phyloP scores from a whole-genome alignment of 129 eudicot genomes.

The Chrysanthemum makinoi region DNA sequence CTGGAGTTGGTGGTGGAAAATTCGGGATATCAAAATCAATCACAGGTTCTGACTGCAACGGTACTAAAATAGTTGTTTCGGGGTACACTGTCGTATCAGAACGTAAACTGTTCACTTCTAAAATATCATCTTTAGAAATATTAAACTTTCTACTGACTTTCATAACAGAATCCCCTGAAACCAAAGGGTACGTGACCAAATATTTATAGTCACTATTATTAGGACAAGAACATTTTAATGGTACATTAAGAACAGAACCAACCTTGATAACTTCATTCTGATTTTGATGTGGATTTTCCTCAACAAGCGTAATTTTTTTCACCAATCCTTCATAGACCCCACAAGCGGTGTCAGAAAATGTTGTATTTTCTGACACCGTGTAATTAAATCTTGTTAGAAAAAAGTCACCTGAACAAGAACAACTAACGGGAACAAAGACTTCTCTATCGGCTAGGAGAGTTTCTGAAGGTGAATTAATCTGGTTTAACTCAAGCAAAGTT shows the following conservation, averaged over 20 bases:
- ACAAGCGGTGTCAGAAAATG: conserved; percentile 48
- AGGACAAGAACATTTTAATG: conserved; percentile 77
- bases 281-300: conserved; percentile 32
- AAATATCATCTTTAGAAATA: conserved; percentile 44
- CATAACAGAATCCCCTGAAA: conserved; percentile 37
- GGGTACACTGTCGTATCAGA: conserved; percentile 50
- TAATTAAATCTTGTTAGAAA: conserved; percentile 46
- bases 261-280: conserved; percentile 16
- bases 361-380: conserved; percentile 15
- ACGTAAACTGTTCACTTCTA: conserved; percentile 36
- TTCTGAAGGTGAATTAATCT: conserved; percentile 26
- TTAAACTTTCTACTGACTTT: conserved; percentile 43
- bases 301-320: conserved; percentile 42
- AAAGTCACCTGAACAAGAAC: conserved; percentile 44
- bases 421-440: conserved; percentile 51
- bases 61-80: conserved; percentile 67
- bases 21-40: conserved; percentile 34
- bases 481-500: conserved; percentile 41
- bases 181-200: conserved; percentile 63
- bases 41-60: conserved; percentile 40
- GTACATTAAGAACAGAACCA: conserved; percentile 48
- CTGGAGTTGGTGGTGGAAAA: conserved; percentile 54
- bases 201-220: conserved; percentile 42
- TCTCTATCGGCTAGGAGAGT: conserved; percentile 47
- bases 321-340: conserved; percentile 59